Evolutionary conservation across 2,329 filamentous ascomycete species (phyloP).

Genomic region (Aspergillaceae sp.): DNA sequence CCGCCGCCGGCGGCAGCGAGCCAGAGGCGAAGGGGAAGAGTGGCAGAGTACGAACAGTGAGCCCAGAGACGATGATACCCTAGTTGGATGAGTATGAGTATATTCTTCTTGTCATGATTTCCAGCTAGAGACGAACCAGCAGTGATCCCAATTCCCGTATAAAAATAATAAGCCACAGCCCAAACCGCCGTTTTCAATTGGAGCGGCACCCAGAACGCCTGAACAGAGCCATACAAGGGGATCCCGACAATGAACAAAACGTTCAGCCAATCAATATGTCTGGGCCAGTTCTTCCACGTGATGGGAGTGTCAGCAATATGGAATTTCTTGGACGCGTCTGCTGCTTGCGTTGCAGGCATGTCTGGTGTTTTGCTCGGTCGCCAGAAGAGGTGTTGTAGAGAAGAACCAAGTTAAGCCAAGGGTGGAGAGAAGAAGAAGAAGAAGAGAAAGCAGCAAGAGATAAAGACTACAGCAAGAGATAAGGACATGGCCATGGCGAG

Average conservation of each 20-base stretch:
- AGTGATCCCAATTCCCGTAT: slow-evolving; percentile 65
- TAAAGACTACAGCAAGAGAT: too few relatives aligned
- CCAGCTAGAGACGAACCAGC: slow-evolving; percentile 44
- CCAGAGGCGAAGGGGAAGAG: neutral
- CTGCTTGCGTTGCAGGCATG: too few relatives aligned
- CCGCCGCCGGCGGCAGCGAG: neutral
- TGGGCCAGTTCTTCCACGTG: slow-evolving; percentile 70
- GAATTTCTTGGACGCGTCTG: neutral
- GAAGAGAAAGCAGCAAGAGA: too few relatives aligned
- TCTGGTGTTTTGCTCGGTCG: too few relatives aligned
- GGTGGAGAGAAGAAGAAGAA: too few relatives aligned
- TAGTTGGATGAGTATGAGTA: neutral
- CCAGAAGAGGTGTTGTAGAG: too few relatives aligned
- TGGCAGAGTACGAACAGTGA: neutral
- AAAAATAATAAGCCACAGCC: slow-evolving; percentile 66
- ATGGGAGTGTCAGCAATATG: slow-evolving; percentile 75
- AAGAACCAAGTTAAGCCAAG: too few relatives aligned
- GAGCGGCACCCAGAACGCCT: slow-evolving; percentile 66
- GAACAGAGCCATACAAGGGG: slow-evolving; percentile 60
- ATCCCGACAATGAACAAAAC: slow-evolving; percentile 66
- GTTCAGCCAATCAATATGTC: slow-evolving; percentile 86
- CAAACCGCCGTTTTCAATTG: slow-evolving; percentile 59
- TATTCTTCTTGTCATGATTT: neutral
- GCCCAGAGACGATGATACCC: slow-evolving; percentile 1
- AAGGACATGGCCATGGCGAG: too few relatives aligned